A percentile compares a stretch with the other conserved stretches of the same genome.
These are phyloP conservation scores for Sphagnum contortum DNA, from an alignment of 225 moss, liverwort and hornwort species.

Conservation along the genomic window DNA sequence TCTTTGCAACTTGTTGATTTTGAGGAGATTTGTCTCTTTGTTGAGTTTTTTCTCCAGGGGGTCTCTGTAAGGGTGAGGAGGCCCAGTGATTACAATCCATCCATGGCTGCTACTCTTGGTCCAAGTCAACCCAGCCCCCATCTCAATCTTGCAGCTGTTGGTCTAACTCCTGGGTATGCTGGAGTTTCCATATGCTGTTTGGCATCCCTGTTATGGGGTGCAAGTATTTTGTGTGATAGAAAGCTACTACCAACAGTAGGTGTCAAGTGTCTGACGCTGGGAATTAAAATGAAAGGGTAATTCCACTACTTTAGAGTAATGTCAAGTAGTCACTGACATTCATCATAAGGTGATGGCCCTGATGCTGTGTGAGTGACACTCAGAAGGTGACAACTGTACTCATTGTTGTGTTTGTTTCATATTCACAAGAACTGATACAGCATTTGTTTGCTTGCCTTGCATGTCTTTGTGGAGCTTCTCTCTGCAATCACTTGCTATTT, in stretches of 20 bases:
- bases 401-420: too few relatives aligned
- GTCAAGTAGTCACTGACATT: too few relatives aligned
- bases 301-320: background rate
- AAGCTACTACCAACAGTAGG: background rate
- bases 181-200: background rate
- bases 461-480: too few relatives aligned
- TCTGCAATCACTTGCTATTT: too few relatives aligned
- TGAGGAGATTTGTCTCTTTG: background rate
- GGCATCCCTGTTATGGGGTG: background rate
- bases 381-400: too few relatives aligned
- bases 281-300: background rate
- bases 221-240: background rate
- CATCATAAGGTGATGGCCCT: too few relatives aligned
- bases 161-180: conserved; percentile 81
- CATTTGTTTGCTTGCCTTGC: too few relatives aligned
- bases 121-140: conserved; percentile 93
- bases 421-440: too few relatives aligned
- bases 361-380: too few relatives aligned
- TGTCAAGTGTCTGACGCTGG: background rate
- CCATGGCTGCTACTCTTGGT: conserved; percentile 95
- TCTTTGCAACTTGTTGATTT: too few relatives aligned
- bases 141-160: conserved; percentile 79
- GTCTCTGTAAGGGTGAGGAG: conserved; percentile 91
- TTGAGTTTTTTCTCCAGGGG: conserved; percentile 31
- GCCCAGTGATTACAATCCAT: conserved; percentile 99